phyloP scores from a whole-genome alignment of 805 yeast genomes.

The Scheffersomyces ergatensis region DNA sequence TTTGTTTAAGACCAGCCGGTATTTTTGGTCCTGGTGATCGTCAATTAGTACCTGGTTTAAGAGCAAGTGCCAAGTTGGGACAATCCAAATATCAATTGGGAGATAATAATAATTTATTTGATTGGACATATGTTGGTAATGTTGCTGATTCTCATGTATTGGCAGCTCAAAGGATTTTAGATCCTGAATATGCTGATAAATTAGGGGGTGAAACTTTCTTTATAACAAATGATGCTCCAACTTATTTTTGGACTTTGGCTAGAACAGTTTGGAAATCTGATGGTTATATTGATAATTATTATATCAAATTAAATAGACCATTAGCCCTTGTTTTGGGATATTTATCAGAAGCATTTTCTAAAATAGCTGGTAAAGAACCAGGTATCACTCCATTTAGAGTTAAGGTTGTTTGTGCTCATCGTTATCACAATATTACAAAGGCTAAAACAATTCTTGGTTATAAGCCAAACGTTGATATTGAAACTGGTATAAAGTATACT shows the following conservation, averaged over 20 bases:
- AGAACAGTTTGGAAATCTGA: constrained; percentile 97
- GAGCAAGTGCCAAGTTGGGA: constrained; percentile 76
- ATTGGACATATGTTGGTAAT: constrained; percentile 97
- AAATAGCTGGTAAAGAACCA: constrained; percentile 75
- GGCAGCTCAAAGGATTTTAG: constrained; percentile 76
- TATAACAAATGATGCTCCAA: constrained; percentile 90
- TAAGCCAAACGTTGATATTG: constrained; percentile 72
- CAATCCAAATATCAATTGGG: constrained; percentile 94
- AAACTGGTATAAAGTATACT: constrained; percentile 76
- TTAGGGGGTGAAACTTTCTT: constrained; percentile 89
- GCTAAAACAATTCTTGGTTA: constrained; percentile 80
- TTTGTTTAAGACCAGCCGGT: constrained; percentile 94
- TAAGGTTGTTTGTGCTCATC: constrained; percentile 83
- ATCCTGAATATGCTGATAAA: constrained; percentile 33
- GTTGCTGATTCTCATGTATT: constrained; percentile 96
- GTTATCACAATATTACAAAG: constrained; percentile 89
- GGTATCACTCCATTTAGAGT: constrained; percentile 97
- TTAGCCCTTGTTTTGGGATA: constrained; percentile 83
- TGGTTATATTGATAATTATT: constrained; percentile 72
- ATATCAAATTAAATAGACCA: constrained; percentile 66
- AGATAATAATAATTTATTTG: constrained; percentile 89
- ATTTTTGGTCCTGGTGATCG: constrained; percentile 99
- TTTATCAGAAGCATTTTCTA: constrained; percentile 71
- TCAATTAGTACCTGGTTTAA: constrained; percentile 89
- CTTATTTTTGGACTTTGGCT: constrained; percentile 96